phyloP scores from a whole-genome alignment of 129 eudicot species.

The Glebionis coronaria region DNA sequence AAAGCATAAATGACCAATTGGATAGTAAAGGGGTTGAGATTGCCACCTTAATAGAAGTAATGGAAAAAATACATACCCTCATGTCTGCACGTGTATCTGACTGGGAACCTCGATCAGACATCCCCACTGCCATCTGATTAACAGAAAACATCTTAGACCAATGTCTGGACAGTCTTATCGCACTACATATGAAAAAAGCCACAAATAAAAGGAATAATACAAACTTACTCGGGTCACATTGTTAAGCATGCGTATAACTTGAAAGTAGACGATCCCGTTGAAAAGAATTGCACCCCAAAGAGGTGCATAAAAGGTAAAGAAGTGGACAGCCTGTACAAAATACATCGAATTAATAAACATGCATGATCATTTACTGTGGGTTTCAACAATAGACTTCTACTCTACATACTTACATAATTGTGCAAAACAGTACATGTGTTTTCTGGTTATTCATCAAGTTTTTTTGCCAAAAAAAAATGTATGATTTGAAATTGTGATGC shows the following conservation, averaged over 20 bases:
- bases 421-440: too few relatives aligned
- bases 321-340: constrained; percentile 80
- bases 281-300: constrained; percentile 98
- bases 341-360: constrained; percentile 4
- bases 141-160: constrained; percentile 15
- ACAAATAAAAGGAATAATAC: constrained; percentile 3
- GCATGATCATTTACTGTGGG: constrained; percentile 6
- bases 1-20: too few relatives aligned
- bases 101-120: constrained; percentile 73
- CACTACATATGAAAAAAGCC: constrained; percentile 4
- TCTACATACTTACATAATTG: too few relatives aligned
- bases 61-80: constrained; percentile 52
- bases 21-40: too few relatives aligned
- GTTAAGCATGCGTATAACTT: constrained; percentile 97
- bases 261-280: constrained; percentile 92
- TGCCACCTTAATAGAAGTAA: neutral
- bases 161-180: constrained; percentile 4
- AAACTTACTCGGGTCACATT: constrained; percentile 90
- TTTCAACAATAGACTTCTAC: constrained; percentile 16
- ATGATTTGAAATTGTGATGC: too few relatives aligned
- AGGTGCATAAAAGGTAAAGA: constrained; percentile 90
- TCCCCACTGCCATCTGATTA: constrained; percentile 93
- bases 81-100: constrained; percentile 73
- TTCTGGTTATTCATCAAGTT: too few relatives aligned
- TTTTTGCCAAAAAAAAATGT: too few relatives aligned